Evolutionary conservation across 495 filamentous ascomycete genomes (phyloP), one percentile per base, ranked within the genome.

Genomic region (Aspergillus heteromorphus): DNA sequence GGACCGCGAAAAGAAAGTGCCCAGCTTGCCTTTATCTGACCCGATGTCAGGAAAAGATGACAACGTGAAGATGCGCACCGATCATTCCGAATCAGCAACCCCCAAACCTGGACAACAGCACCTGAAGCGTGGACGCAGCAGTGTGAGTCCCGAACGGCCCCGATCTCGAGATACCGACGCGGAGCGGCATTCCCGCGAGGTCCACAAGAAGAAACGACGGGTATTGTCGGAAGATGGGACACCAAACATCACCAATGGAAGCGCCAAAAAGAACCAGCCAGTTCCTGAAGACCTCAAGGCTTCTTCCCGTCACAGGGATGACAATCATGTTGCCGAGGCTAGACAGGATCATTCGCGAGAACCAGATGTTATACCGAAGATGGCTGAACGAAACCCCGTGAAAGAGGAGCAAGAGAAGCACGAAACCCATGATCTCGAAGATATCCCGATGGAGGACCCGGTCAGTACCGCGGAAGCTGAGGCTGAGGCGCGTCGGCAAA

Each of bases 121-220:
- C 36, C 51, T 81, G 45, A 91, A 90, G 61, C 79, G 87, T 40
- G 79, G 82, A 57, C 81, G 87, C 36, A 73, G 75, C 49, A 89
- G 87, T 60, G 78, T 75, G 13, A 88, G 85, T 4, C 87, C 87
- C 2, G 83, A 87, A 43, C 74, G 82, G 53, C 79, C 75, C 48
- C 77, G 76, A 23, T 74, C 75, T 31, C 70, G 75, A 20, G 80
- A 80, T 31, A 73, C 75, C 53, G 77, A 71, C 21, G 50, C 63
- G n/a, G 71, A 70, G 40, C 64, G 65, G 13, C 54, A 69, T 16
- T 61, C 65, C 30, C 66, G 66, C 17, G 76, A 69, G 23, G 56
- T 58, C 9, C 61, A 66, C 57, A 80, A 68, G 64, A 76, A 73
- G 74, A 87, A 74, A 71, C 62, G 78, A 45, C 72, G 74, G 7